Evolutionary conservation across 495 filamentous ascomycete genomes (phyloP), one percentile per base, ranked within the genome.

Genomic region (Recurvomyces mirabilis): DNA sequence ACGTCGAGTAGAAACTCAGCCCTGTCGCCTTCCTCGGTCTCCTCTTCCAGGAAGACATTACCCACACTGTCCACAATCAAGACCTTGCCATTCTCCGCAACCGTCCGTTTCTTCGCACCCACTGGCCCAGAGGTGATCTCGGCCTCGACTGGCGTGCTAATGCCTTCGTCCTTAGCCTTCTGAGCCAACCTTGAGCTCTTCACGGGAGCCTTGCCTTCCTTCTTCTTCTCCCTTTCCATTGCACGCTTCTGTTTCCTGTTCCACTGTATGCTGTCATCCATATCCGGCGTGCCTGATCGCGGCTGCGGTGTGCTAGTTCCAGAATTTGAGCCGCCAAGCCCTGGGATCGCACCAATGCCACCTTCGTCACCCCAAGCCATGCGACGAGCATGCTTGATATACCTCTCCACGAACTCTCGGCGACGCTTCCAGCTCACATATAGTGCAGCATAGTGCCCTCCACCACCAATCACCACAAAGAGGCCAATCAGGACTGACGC

Each of bases 31-130:
- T 94, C 82, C 55, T 89, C 87, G 22, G 81, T 81, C 53, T 82
- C 78, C 49, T 94, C 84, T 56, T 95, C 86, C 12, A 98, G 68
- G 62, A 81, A 98, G 19, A 98, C 91, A 58, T 93, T 86, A 5
- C 91, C 91, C 14, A 78, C 66, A 0, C 83, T 83, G 63, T 98
- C 91, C 5, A 98, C 91, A 47, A 98, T 81, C 29, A 96, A 62
- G 0, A 91, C 71, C 65, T 98, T 98, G 31, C 91, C 91, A 58
- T 98, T 98, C 68, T 93, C 82, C 1, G 87, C 88, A 20, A 87
- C 73, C 15, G 96, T 82, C 10, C 78, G 67, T 71, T 87, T 89
- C 63, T 81, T 84, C 29, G 81, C 67, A 1, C 86, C 85, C 49
- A 72, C 54, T 49, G 82, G 54, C 60, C 64, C 63, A 41, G 53